Conservation (phyloP, 352 stramenopile species). For the Globisporangium rhizosaccharum region DNA sequence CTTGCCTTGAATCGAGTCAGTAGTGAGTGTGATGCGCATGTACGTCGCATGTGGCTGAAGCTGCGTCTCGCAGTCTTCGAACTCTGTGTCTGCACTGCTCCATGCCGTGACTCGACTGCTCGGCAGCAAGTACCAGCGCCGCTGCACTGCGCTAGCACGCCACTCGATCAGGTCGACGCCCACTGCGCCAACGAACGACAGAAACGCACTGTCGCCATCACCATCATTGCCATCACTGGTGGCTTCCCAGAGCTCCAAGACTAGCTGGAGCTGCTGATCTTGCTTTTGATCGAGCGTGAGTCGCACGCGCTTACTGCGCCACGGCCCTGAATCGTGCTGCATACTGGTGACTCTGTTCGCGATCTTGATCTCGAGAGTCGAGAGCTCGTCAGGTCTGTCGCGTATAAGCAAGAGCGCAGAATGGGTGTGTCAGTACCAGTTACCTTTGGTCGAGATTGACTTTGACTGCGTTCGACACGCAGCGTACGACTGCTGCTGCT, state of each 20-base stretch:
- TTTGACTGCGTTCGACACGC: too few relatives aligned
- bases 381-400: not conserved
- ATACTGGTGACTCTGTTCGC: not conserved
- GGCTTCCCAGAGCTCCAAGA: conserved; percentile 8
- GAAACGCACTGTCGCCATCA: not conserved
- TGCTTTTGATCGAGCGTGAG: not conserved
- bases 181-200: conserved; percentile 8
- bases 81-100: not conserved
- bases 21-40: not conserved
- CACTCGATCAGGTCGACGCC: conserved; percentile 3
- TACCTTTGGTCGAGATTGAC: too few relatives aligned
- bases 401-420: not conserved
- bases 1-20: not conserved
- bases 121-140: conserved; percentile 11
- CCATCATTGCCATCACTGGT: not conserved
- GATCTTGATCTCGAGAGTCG: conserved; percentile 4
- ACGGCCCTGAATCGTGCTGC: not conserved
- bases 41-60: not conserved
- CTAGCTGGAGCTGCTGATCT: not conserved
- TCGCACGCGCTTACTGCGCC: not conserved
- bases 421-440: too few relatives aligned
- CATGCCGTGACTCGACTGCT: not conserved
- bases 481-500: too few relatives aligned
- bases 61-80: conserved; percentile 8
- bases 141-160: not conserved